Base-by-base conservation (phyloP, 192 early-diverging fungal species). In the Physocladia obscura region DNA sequence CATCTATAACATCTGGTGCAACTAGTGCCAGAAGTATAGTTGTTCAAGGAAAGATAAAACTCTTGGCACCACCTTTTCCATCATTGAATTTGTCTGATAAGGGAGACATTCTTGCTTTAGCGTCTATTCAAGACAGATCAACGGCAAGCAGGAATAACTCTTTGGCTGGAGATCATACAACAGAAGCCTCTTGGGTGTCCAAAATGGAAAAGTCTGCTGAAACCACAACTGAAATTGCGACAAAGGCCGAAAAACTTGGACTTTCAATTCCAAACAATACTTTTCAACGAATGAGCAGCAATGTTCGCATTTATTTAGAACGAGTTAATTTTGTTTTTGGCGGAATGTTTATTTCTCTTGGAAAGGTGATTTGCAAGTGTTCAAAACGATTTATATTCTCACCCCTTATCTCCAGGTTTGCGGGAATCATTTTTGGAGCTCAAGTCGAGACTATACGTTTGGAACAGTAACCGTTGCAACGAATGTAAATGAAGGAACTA, bases 261-360 rank as follows among this genome's bases (percentile, higher is more conserved):
- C 2, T 15, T 0, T 63, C 67, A 1, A 70, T 91, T 5, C 72
- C 83, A 1, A 82, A 87, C 15, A 68, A 57, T 22, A 60, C 87
- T 31, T 62, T 87, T 48, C 78, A 77, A 21, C 78, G 91, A 11
- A 87, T 85, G 75, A 83, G 84, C n/a, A 78, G 73, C 8, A 83
- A 83, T n/a, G 82, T 90, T 63, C 68, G 83, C 40, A 91, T 92
- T 49, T 77, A 78, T 5, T 75, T 91, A 57, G 88, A 90, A n/a
- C 76, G 83, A 32, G 79, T 91, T 49, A 89, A 88, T 37, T 87
- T 86, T 36, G 79, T 85, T 27, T 71, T 91, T 21, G 87, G 83
- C 24, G 84, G 79, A 51, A 81, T 88, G 4, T 71, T 85, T 2
- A 47, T 86, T 13, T 80, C 87, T 4, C 77, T 90, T 22, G 89